Percentiles rank a stretch among this genome's conserved stretches.
phyloP scores from a whole-genome alignment of 306 rosid genomes.

The Vachellia collinsii region DNA sequence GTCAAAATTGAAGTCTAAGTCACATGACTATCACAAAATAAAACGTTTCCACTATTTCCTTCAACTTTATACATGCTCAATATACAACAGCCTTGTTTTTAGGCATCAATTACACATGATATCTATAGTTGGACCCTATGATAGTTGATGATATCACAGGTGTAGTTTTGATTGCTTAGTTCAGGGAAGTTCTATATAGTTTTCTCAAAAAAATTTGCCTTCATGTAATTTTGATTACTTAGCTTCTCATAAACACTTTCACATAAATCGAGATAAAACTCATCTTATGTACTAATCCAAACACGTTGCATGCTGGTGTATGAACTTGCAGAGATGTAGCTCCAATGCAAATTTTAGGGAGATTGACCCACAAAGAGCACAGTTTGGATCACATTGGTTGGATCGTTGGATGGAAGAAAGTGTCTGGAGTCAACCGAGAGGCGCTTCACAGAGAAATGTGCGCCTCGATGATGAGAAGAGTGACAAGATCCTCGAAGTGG shows the following conservation, averaged over 20 bases:
- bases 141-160: background rate
- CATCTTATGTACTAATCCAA: no score
- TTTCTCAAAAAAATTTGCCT: background rate
- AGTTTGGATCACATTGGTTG: conserved; percentile 61
- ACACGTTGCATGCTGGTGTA: no score
- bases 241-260: no score
- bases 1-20: background rate
- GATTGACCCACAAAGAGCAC: conserved; percentile 46
- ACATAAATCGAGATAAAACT: no score
- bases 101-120: background rate
- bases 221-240: no score
- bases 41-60: background rate
- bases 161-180: background rate
- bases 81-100: background rate
- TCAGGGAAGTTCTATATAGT: background rate
- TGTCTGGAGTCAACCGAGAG: conserved; percentile 44
- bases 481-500: conserved; percentile 96
- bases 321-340: conserved; percentile 68
- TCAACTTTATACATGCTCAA: background rate
- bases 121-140: background rate
- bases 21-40: background rate
- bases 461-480: conserved; percentile 61
- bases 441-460: conserved; percentile 45
- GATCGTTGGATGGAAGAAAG: conserved; percentile 96
- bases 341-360: conserved; percentile 75